These are phyloP conservation scores for Trichomonascaceae sp. DNA, from an alignment of 1,139 yeast species.

Conservation along the genomic window DNA sequence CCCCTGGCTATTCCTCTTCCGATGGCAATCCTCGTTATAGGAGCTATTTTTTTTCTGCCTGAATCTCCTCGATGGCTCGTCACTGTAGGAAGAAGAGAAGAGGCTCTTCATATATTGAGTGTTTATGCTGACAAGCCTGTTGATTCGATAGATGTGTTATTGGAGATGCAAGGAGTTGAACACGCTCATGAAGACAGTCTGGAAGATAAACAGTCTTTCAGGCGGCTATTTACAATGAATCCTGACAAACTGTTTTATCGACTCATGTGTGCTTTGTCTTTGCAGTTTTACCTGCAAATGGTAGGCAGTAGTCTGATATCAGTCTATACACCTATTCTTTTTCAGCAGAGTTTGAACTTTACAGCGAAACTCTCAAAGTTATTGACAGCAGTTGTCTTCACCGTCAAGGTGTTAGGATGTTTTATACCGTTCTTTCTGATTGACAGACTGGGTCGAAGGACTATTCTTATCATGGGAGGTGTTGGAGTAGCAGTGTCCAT, in stretches of 20 bases:
- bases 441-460: slow-evolving; percentile 67
- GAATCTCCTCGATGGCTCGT: slow-evolving; percentile 74
- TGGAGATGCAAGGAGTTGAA: slow-evolving; percentile 55
- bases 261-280: slow-evolving; percentile 55
- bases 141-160: slow-evolving; percentile 59
- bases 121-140: slow-evolving; percentile 54
- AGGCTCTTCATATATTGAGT: slow-evolving; percentile 57
- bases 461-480: slow-evolving; percentile 57
- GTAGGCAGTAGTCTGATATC: slow-evolving; percentile 79
- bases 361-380: slow-evolving; percentile 68
- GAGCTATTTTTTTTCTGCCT: slow-evolving; percentile 64
- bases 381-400: slow-evolving; percentile 71
- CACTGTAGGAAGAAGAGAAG: slow-evolving; percentile 46
- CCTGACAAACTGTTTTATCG: slow-evolving; percentile 63
- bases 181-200: not conserved
- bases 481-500: slow-evolving; percentile 53
- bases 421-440: slow-evolving; percentile 62
- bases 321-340: slow-evolving; percentile 73
- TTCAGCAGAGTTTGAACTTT: slow-evolving; percentile 63
- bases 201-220: not conserved
- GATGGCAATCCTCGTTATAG: slow-evolving; percentile 38
- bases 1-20: slow-evolving; percentile 47
- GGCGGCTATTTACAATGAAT: slow-evolving; percentile 32
- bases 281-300: slow-evolving; percentile 69
- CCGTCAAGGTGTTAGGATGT: slow-evolving; percentile 40